Evolutionary conservation across 2,329 filamentous ascomycete genomes (phyloP), one percentile per base, ranked within the genome.

Genomic region (Aspergillus neoniger): DNA sequence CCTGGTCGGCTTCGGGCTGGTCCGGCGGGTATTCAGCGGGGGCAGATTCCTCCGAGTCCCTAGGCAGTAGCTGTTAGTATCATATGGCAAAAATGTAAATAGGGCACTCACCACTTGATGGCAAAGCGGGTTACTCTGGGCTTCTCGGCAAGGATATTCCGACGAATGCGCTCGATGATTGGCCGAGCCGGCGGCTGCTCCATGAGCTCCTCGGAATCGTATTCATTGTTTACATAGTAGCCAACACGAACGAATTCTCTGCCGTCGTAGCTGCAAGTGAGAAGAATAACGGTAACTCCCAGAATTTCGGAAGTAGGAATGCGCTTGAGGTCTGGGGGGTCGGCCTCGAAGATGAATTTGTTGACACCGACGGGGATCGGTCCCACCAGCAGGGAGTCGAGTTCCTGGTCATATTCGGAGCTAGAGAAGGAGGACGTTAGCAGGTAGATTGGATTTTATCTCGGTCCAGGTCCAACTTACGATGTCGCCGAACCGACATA

Each of bases 191-290:
- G 95, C 9, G 95, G 95, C 70, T 98, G 93, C 51, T 89, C 88
- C 70, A 87, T 90, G 65, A 99, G 85, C 76, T 96, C 91, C 71
- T 96, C 92, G 25, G 91, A 90, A 69, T 96, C 92, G 77, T 99
- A 99, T 78, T 99, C 96, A 72, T 99, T 99, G 84, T 98, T 99
- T 72, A 99, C 95, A 70, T 99, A 99, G 85, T 99, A 99, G 64
- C 95, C 95, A 44, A 99, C 94, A 67, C 95, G 92, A 41, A 99
- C 92, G 72, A 99, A 99, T 78, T 99, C 95, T 73, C 95, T 88
- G 57, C 91, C 90, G 72, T 99, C 95, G 80, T 99, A 99, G 77
- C 92, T 91, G 80, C 95, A 98, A 60, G 92, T 96, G 67, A 99
- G 86, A 58, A 99, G 89, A 70, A 99, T 92, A 71, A 99, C 95